Conservation (phyloP, 1,284 basidiomycete genomes). For the Vanrija humicola region DNA sequence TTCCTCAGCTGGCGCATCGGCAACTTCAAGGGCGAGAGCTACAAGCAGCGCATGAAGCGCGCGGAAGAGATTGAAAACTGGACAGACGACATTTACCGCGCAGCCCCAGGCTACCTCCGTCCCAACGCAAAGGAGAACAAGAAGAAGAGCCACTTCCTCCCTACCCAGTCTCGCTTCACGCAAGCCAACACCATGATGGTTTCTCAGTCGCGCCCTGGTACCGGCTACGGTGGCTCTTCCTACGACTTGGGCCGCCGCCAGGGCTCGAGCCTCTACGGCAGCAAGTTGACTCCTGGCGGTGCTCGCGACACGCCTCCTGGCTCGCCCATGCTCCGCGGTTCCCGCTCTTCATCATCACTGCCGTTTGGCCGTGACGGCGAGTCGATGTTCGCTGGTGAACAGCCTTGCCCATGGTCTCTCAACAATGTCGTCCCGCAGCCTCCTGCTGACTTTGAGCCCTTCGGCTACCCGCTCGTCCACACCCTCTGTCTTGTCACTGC, state of each 20-base stretch:
- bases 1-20: slow-evolving; percentile 93
- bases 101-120: slow-evolving; percentile 85
- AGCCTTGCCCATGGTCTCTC: slow-evolving; percentile 76
- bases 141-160: slow-evolving; percentile 62
- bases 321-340: slow-evolving; percentile 67
- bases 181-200: slow-evolving; percentile 64
- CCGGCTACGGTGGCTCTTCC: slow-evolving; percentile 61
- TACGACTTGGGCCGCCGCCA: slow-evolving; percentile 20
- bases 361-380: slow-evolving; percentile 43
- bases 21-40: slow-evolving; percentile 88
- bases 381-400: slow-evolving; percentile 36
- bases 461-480: slow-evolving; percentile 91
- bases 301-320: slow-evolving; percentile 63
- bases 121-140: slow-evolving; percentile 70
- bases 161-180: slow-evolving; percentile 81
- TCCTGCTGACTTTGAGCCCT: slow-evolving; percentile 84
- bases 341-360: slow-evolving; percentile 78
- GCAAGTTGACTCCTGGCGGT: slow-evolving; percentile 34
- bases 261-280: slow-evolving; percentile 45
- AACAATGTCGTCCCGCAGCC: slow-evolving; percentile 90
- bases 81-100: slow-evolving; percentile 92
- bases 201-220: slow-evolving; percentile 61
- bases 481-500: slow-evolving; percentile 96
- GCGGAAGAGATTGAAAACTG: slow-evolving; percentile 91
- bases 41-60: slow-evolving; percentile 88